Conservation (phyloP, 495 filamentous ascomycete genomes). For the Pseudevernia furfuracea region DNA sequence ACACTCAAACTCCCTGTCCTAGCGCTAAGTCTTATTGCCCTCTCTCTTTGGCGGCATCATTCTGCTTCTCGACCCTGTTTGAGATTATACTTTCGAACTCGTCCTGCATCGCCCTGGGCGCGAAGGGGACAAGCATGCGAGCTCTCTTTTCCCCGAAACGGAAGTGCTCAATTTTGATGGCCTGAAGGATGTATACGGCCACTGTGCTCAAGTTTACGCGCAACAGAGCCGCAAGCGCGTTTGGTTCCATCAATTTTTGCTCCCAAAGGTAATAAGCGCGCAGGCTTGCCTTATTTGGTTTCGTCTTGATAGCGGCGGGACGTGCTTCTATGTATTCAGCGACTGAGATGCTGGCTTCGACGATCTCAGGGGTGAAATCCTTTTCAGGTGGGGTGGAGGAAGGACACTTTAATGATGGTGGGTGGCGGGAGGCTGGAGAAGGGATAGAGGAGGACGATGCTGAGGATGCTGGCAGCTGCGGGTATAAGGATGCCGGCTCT, state of each 20-base stretch:
- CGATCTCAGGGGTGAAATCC: conserved; percentile 1
- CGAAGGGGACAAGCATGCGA: background rate
- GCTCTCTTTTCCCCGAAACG: conserved; percentile 34
- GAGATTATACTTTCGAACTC: background rate
- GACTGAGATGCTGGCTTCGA: conserved; percentile 14
- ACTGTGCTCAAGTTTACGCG: conserved; percentile 46
- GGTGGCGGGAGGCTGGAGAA: background rate
- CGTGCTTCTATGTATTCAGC: conserved; percentile 2
- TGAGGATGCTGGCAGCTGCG: conserved; percentile 4
- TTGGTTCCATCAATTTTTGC: conserved; percentile 33
- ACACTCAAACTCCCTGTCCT: background rate
- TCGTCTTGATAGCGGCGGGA: conserved; percentile 16
- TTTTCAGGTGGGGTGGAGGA: background rate
- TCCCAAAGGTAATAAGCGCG: conserved; percentile 59
- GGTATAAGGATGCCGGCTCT: conserved; percentile 15
- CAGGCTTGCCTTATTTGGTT: conserved; percentile 33
- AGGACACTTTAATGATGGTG: background rate
- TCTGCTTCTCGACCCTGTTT: background rate
- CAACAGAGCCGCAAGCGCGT: conserved; percentile 42
- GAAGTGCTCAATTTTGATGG: conserved; percentile 36
- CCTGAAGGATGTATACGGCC: conserved; percentile 41
- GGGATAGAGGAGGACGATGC: conserved; percentile 10
- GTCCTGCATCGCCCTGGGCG: background rate
- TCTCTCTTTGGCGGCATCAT: background rate
- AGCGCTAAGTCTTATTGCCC: background rate